Base-by-base conservation (phyloP, 441 rosid genomes). In the Daphne laureola region DNA sequence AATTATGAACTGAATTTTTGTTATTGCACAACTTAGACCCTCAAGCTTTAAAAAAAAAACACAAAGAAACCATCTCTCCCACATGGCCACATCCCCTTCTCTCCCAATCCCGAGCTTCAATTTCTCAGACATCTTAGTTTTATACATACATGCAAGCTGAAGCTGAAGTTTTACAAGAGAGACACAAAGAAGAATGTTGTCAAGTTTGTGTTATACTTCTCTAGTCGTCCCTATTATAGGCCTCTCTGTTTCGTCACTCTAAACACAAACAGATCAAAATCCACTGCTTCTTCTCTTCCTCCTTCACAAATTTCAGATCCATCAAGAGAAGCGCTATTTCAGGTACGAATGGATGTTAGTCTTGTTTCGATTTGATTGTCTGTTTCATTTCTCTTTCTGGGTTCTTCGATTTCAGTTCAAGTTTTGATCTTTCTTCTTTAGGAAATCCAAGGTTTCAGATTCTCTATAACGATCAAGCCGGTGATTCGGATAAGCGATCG, bases 391-490 rank as follows among this genome's bases (percentile, higher is more conserved):
- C 2, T n/a, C 0, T 17, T 11, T 14, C 11, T 17, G 12, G 14
- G 0, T 38, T 40, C 40, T 40, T 4, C 15, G 40, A 25, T 51
- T 23, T 51, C 13, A 16, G 25, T 53, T 42, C 26, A 21, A 14
- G 14, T 43, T 43, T 62, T 27, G 16, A 40, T 17, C 25, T 21
- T 21, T 21, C 25, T 12, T 49, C 16, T 16, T 9, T 49, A 17
- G n/a, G 51, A 2, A 12, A 25, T 31, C 0, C 27, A 15, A 16
- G 31, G 7, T 31, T 45, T 21, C 38, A 46, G 49, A 51, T 53
- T 31, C 11, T 9, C 9, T 31, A 88, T 91, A 96, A 86, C 95
- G 63, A 84, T 91, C 58, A 88, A 91, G 68, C 93, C 90, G 58
- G 79, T 71, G 47, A 87, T 82, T 63, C 69, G 86, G 21, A 75